phyloP scores from a whole-genome alignment of 2,329 filamentous ascomycete genomes.

The Pyrenochaeta sp. region DNA sequence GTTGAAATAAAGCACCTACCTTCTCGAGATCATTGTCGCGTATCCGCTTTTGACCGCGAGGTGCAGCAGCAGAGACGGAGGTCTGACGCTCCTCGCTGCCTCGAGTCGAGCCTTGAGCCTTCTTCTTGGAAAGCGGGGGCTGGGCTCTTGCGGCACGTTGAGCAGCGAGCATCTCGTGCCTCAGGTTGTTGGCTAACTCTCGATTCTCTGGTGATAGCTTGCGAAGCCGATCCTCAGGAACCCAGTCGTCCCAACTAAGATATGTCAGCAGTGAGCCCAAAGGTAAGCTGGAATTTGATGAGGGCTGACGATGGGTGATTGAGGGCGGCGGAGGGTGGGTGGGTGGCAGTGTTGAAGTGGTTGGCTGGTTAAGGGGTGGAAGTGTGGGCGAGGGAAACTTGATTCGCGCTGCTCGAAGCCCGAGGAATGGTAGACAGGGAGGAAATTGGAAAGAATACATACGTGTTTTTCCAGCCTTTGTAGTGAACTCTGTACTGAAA shows the following conservation, averaged over 20 bases:
- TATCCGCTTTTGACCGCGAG: conserved; percentile 75
- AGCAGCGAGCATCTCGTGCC: conserved; percentile 71
- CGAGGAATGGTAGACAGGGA: conserved; percentile 7
- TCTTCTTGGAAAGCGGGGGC: conserved; percentile 61
- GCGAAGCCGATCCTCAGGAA: conserved; percentile 88
- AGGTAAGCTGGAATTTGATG: background rate
- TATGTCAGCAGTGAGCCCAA: conserved; percentile 20
- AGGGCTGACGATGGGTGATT: background rate
- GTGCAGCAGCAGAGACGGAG: conserved; percentile 61
- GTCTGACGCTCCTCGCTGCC: conserved; percentile 81
- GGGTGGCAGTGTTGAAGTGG: conserved; percentile 20
- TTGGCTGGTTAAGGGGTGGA: conserved; percentile 6
- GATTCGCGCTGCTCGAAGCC: background rate
- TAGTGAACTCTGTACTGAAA: conserved; percentile 95
- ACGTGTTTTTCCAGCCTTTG: conserved; percentile 99
- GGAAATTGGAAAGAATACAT: conserved; percentile 52
- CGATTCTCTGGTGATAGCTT: conserved; percentile 96
- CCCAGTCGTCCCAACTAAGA: conserved; percentile 94
- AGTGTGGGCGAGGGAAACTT: conserved; percentile 19
- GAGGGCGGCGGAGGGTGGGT: background rate
- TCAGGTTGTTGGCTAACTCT: conserved; percentile 79
- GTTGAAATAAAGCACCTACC: conserved; percentile 56
- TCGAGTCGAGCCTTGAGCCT: conserved; percentile 68
- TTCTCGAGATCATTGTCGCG: conserved; percentile 85
- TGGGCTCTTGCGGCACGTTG: conserved; percentile 57